Evolutionary conservation across 306 rosid genomes (phyloP), one percentile per base, ranked within the genome.

Genomic region (Datisca glomerata): DNA sequence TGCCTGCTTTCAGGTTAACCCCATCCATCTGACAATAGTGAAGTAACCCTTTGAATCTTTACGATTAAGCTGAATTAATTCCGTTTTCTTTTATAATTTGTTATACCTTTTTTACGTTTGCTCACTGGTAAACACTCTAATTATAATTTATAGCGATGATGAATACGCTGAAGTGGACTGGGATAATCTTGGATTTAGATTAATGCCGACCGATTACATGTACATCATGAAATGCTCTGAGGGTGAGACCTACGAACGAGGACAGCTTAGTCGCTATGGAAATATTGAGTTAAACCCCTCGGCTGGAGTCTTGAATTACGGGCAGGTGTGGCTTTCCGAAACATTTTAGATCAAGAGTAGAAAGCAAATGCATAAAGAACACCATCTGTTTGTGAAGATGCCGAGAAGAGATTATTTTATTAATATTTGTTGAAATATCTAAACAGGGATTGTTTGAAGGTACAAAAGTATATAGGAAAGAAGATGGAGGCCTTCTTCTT

Each of bases 401-500:
- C 36, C 36, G 36, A 31, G 36, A 14, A 31, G 36, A 31, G 36
- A 31, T 2, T 2, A 8, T 11, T 3, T 31, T 31, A 2, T 31
- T 31, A 31, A 2, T 31, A 31, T 31, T 31, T 31, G 36, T 31
- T 31, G 36, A 14, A 20, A 43, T 32, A 54, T 41, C 4, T 41
- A 22, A 17, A 45, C 49, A 83, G 97, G 97, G 91, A 43, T 7
- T 80, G 41, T 89, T 70, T 24, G 95, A 89, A 80, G 98, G 98
- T 6, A 71, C 78, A 7, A 89, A 84, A 75, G 98, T 84, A 35
- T 70, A 58, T 53, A 84, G 86, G 61, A 89, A 61, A 34, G 73
- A 68, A 61, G 71, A 80, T 24, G 95, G 98, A n/a, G 47, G 64
- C 0, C 12, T 89, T 8, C 58, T 77, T 25, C 69, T 89, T 5